Evolutionary conservation across 352 stramenopile genomes (phyloP).

Genomic region (Phytophthora pini): DNA sequence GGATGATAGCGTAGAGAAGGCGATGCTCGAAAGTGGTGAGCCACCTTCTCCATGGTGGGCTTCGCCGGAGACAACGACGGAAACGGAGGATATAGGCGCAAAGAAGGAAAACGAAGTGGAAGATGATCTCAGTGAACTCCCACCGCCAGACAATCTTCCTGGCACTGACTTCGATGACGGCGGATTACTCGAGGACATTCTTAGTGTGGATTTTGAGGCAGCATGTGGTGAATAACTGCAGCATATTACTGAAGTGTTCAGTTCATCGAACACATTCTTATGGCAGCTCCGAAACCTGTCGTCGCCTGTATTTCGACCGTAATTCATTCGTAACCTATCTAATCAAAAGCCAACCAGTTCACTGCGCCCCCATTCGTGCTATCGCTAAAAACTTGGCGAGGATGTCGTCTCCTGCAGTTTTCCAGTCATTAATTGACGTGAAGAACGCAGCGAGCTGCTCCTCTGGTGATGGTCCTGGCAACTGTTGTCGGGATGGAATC

Average conservation of each 20-base stretch:
- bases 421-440: slow-evolving; percentile 61
- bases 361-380: slow-evolving; percentile 49
- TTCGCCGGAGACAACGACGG: slow-evolving; percentile 13
- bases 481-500: slow-evolving; percentile 35
- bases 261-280: slow-evolving; percentile 22
- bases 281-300: neutral
- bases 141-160: slow-evolving; percentile 49
- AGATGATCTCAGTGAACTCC: slow-evolving; percentile 39
- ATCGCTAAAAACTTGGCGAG: slow-evolving; percentile 62
- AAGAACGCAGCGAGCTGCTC: slow-evolving; percentile 57
- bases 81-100: slow-evolving; percentile 1
- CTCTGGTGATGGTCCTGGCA: slow-evolving; percentile 40
- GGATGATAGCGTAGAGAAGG: slow-evolving; percentile 50
- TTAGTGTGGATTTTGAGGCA: slow-evolving; percentile 63
- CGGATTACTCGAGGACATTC: slow-evolving; percentile 56
- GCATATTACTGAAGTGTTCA: neutral
- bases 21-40: slow-evolving; percentile 46
- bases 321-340: slow-evolving; percentile 27
- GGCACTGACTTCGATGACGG: slow-evolving; percentile 37
- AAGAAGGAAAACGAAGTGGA: slow-evolving; percentile 20
- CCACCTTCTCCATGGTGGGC: slow-evolving; percentile 64
- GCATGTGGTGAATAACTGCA: slow-evolving; percentile 23
- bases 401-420: slow-evolving; percentile 43
- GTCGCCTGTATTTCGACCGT: neutral
- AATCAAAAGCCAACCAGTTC: slow-evolving; percentile 25